Evolutionary conservation across 192 early-diverging fungal genomes (phyloP).

Genomic region (Backusella tuberculispora): DNA sequence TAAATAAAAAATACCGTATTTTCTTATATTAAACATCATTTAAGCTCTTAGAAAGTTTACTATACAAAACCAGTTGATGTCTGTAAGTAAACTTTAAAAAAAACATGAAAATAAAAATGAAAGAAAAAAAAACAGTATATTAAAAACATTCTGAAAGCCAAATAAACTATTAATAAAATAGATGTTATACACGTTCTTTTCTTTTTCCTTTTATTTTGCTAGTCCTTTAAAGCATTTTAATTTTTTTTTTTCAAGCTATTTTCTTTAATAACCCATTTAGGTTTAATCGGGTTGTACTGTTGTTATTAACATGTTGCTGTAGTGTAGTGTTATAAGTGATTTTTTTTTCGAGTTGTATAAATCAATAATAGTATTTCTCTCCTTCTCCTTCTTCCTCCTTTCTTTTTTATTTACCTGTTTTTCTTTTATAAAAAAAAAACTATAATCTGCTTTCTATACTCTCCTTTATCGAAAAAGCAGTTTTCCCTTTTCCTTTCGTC

Average conservation of each 20-base stretch:
- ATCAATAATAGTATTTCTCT: background rate
- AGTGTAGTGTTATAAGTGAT: background rate
- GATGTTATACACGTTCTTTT: slow-evolving; percentile 8
- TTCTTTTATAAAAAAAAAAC: background rate
- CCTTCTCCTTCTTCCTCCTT: background rate
- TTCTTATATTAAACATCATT: background rate
- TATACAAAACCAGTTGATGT: background rate
- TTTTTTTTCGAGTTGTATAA: slow-evolving; percentile 13
- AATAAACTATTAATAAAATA: slow-evolving; percentile 7
- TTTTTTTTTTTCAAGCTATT: background rate
- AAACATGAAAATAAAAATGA: background rate
- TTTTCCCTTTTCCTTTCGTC: slow-evolving; percentile 1
- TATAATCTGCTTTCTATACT: background rate
- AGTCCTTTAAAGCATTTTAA: background rate
- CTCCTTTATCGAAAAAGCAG: background rate
- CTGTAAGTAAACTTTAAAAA: background rate
- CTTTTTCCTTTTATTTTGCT: background rate
- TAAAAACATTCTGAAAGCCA: background rate
- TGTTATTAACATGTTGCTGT: slow-evolving; percentile 15
- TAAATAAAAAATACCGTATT: background rate
- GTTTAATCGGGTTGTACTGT: slow-evolving; percentile 6
- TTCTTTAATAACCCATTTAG: slow-evolving; percentile 12
- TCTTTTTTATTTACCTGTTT: background rate
- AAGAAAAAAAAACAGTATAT: background rate
- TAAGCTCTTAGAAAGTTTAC: background rate